Evolutionary conservation across 2,329 filamentous ascomycete genomes (phyloP).

Genomic region (Drechslerella dactyloides): DNA sequence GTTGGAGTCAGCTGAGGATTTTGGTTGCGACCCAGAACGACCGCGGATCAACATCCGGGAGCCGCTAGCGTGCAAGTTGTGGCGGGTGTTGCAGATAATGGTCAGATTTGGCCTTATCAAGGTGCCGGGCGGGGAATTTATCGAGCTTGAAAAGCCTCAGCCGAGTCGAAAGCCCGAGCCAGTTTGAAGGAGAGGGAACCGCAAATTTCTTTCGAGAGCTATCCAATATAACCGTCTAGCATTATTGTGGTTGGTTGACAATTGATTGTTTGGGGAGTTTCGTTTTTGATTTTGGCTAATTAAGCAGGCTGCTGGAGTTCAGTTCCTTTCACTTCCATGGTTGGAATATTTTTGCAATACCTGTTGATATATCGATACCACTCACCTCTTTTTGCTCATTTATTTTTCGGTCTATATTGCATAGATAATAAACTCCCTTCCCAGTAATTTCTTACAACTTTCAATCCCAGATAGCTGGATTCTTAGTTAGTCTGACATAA

Average conservation of each 20-base stretch:
- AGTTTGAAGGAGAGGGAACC: not conserved
- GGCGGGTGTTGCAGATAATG: conserved; percentile 12
- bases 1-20: not conserved
- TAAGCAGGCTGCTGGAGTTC: conserved; percentile 4
- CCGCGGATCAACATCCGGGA: conserved; percentile 1
- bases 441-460: not conserved
- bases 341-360: not conserved
- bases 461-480: too few relatives aligned
- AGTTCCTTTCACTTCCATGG: conserved; percentile 1
- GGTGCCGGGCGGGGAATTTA: conserved; percentile 7
- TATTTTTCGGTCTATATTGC: not conserved
- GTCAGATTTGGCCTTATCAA: conserved; percentile 13
- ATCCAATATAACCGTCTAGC: too few relatives aligned
- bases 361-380: not conserved
- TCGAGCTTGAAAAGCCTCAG: not conserved
- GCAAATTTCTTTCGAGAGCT: too few relatives aligned
- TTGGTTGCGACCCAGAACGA: not conserved
- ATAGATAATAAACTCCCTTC: not conserved
- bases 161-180: not conserved
- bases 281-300: not conserved
- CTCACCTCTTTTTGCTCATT: not conserved
- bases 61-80: conserved; percentile 6
- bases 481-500: too few relatives aligned
- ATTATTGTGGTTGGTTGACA: not conserved
- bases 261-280: not conserved